Percentiles rank a stretch among this genome's conserved stretches.
Conservation (phyloP, 257 asterid genomes). For the Datura wrightii region DNA sequence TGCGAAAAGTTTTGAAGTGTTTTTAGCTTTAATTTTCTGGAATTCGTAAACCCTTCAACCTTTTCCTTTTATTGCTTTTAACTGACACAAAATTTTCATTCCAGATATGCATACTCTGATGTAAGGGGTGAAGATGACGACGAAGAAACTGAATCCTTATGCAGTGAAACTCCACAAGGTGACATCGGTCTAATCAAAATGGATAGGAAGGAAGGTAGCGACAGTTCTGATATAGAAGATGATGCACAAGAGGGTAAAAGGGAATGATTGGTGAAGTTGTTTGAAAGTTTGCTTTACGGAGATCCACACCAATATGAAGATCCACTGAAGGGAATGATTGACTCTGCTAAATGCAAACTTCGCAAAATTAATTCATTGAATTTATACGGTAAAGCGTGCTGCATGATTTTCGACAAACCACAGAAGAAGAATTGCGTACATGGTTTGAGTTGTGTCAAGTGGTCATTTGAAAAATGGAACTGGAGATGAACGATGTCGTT, state of each 20-base stretch:
- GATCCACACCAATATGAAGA: neutral
- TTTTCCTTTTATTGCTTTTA: conserved; percentile 15
- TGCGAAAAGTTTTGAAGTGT: neutral
- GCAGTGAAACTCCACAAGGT: conserved; percentile 65
- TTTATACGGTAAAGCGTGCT: neutral
- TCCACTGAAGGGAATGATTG: neutral
- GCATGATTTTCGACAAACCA: neutral
- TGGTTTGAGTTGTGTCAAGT: neutral
- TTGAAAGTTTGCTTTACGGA: conserved; percentile 26
- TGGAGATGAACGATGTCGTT: neutral
- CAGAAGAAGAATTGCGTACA: neutral
- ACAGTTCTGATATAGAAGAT: conserved; percentile 65
- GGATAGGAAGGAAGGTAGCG: conserved; percentile 52
- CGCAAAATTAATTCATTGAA: neutral
- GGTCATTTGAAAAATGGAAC: conserved; percentile 7
- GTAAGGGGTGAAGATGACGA: conserved; percentile 75
- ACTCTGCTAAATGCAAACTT: neutral
- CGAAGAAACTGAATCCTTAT: conserved; percentile 76
- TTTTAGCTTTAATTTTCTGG: neutral
- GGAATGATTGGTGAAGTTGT: conserved; percentile 43
- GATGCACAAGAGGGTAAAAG: conserved; percentile 57
- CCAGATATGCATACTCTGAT: conserved; percentile 90
- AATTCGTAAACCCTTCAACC: neutral
- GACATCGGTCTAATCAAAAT: conserved; percentile 75
- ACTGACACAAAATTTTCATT: neutral